Percentiles rank a stretch among this genome's conserved stretches.
Conservation (phyloP, 371 early-diverging fungal genomes). For the Lichtheimia corymbifera region DNA sequence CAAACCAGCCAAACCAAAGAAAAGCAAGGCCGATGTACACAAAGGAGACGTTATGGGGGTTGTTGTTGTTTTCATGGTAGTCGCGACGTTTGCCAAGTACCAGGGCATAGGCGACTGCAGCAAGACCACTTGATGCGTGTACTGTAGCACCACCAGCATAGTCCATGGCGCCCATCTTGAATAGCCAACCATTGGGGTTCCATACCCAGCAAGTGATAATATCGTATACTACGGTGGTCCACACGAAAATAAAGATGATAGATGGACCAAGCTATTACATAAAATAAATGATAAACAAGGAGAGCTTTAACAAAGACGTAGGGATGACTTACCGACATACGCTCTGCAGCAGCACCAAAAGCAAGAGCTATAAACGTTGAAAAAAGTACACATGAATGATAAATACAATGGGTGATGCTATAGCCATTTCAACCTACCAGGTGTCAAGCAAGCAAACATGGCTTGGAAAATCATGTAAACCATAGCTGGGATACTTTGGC, state of each 20-base stretch:
- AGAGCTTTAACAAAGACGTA: not conserved
- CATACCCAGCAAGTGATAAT: constrained; percentile 87
- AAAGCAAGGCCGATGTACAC: constrained; percentile 79
- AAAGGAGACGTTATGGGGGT: constrained; percentile 79
- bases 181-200: constrained; percentile 75
- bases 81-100: constrained; percentile 75
- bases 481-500: constrained; percentile 56
- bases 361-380: constrained; percentile 60
- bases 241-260: constrained; percentile 77
- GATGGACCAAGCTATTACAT: constrained; percentile 60
- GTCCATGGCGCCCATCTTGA: constrained; percentile 72
- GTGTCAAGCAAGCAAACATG: constrained; percentile 73
- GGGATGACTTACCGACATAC: constrained; percentile 56
- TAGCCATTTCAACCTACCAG: constrained; percentile 24
- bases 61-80: constrained; percentile 60
- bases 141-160: constrained; percentile 88
- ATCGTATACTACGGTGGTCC: constrained; percentile 83
- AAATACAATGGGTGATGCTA: not conserved
- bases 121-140: constrained; percentile 82
- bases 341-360: constrained; percentile 84
- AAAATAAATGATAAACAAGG: not conserved
- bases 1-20: constrained; percentile 70
- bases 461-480: constrained; percentile 73
- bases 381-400: constrained; percentile 1
- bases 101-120: constrained; percentile 80